Evolutionary conservation across 169 alveolate species (phyloP).

Genomic region (Eimeria necatrix): DNA sequence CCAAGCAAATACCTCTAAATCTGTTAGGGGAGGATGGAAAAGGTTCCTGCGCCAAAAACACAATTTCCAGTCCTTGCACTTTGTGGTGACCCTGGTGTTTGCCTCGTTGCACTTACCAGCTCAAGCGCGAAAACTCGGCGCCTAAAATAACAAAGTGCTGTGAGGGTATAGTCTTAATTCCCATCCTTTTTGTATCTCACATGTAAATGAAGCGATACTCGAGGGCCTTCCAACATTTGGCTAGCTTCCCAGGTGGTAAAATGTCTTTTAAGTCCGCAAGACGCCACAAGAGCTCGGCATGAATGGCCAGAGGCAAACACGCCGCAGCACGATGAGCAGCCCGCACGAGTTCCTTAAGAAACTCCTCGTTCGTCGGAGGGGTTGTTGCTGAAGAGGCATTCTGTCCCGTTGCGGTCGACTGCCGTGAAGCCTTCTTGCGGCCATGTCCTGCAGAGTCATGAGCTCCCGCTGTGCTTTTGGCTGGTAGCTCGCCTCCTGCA

Average conservation of each 20-base stretch:
- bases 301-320: slow-evolving; percentile 1
- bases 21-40: slow-evolving; percentile 42
- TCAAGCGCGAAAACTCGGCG: no score
- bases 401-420: not conserved
- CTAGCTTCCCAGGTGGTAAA: slow-evolving; percentile 27
- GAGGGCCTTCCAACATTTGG: slow-evolving; percentile 39
- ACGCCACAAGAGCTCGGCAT: slow-evolving; percentile 58
- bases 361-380: not conserved
- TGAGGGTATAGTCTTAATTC: not conserved
- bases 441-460: not conserved
- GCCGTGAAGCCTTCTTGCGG: slow-evolving; percentile 35
- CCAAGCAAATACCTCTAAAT: slow-evolving; percentile 21
- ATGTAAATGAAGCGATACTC: slow-evolving; percentile 47
- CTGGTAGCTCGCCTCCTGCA: not conserved
- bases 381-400: not conserved
- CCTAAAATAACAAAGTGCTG: not conserved
- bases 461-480: slow-evolving; percentile 16
- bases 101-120: no score
- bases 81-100: no score
- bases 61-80: not conserved
- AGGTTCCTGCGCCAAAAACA: slow-evolving; percentile 18
- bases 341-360: slow-evolving; percentile 10
- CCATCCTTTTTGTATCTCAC: not conserved
- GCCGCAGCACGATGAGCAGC: slow-evolving; percentile 50
- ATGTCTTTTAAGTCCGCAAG: slow-evolving; percentile 6